phyloP scores from a whole-genome alignment of 163 green algal species.

The Picocystis sp. region DNA sequence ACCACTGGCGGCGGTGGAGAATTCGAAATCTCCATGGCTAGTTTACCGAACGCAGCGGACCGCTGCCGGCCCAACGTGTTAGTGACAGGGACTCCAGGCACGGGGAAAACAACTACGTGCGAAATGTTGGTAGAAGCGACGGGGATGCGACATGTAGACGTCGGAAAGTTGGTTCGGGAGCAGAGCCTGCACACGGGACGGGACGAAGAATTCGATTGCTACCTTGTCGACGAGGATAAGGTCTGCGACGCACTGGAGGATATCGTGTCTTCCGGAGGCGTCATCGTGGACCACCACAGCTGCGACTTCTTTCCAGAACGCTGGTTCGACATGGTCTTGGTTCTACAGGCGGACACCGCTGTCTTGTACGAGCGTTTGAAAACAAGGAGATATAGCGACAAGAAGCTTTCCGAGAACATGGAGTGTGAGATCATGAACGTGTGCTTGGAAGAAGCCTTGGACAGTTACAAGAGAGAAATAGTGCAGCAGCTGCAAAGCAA shows the following conservation, averaged over 20 bases:
- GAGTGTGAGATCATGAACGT: conserved; percentile 98
- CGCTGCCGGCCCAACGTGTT: conserved; percentile 51
- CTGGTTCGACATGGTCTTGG: conserved; percentile 93
- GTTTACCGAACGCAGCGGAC: no score
- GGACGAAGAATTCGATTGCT: conserved; percentile 72
- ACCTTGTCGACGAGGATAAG: conserved; percentile 90
- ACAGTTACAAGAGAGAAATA: conserved; percentile 77
- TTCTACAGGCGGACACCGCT: conserved; percentile 87
- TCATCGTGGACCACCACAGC: conserved; percentile 86
- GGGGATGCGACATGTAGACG: conserved; percentile 64
- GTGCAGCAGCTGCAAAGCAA: conserved; percentile 66
- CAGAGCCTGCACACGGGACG: conserved; percentile 44
- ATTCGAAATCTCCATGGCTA: no score
- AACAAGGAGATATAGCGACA: conserved; percentile 51
- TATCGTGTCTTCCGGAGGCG: conserved; percentile 48
- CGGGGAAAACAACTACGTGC: conserved; percentile 74
- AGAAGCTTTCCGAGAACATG: conserved; percentile 90
- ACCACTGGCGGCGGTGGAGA: no score
- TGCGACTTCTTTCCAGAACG: conserved; percentile 97
- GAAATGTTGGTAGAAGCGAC: conserved; percentile 43
- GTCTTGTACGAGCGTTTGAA: conserved; percentile 76
- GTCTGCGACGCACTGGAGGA: conserved; percentile 84
- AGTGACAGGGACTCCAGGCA: conserved; percentile 86
- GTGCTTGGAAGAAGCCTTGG: conserved; percentile 70
- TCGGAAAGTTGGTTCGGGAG: conserved; percentile 70